phyloP scores from a whole-genome alignment of 2,329 filamentous ascomycete genomes.

The Diaporthe amygdali region DNA sequence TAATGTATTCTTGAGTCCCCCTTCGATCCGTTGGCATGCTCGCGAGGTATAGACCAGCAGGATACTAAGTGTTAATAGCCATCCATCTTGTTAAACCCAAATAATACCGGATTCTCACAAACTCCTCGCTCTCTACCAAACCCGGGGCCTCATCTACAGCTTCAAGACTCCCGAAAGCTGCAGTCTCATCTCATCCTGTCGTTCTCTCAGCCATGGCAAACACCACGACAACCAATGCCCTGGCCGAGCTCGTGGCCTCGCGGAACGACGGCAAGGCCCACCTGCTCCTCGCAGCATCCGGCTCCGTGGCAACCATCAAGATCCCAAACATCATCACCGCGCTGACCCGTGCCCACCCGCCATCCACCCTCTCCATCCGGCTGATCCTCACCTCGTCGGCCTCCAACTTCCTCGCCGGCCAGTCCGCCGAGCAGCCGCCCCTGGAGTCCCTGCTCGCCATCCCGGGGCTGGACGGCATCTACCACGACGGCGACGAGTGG shows the following conservation, averaged over 20 bases:
- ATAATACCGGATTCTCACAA: neutral
- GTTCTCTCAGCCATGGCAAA: neutral
- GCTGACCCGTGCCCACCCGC: conserved; percentile 49
- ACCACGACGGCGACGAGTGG: conserved; percentile 90
- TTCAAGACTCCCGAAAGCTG: neutral
- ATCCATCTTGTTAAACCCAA: neutral
- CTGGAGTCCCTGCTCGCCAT: conserved; percentile 62
- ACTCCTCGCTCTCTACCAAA: neutral
- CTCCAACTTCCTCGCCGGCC: conserved; percentile 75
- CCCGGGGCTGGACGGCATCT: conserved; percentile 79
- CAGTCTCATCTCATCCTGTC: too few relatives aligned
- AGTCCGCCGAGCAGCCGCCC: conserved; percentile 77
- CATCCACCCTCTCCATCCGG: conserved; percentile 74
- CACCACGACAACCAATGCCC: neutral
- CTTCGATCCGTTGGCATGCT: neutral
- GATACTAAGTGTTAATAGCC: neutral
- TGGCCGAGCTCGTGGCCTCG: conserved; percentile 16
- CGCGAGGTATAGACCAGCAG: neutral
- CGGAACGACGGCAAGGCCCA: conserved; percentile 20
- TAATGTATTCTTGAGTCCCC: neutral
- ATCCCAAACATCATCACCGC: conserved; percentile 68
- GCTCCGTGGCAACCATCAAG: conserved; percentile 87
- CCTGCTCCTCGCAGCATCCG: conserved; percentile 30
- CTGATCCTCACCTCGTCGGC: conserved; percentile 80
- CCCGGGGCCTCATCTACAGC: too few relatives aligned